phyloP scores from a whole-genome alignment of 2,329 filamentous ascomycete species.

The Nigrograna mackinnonii region DNA sequence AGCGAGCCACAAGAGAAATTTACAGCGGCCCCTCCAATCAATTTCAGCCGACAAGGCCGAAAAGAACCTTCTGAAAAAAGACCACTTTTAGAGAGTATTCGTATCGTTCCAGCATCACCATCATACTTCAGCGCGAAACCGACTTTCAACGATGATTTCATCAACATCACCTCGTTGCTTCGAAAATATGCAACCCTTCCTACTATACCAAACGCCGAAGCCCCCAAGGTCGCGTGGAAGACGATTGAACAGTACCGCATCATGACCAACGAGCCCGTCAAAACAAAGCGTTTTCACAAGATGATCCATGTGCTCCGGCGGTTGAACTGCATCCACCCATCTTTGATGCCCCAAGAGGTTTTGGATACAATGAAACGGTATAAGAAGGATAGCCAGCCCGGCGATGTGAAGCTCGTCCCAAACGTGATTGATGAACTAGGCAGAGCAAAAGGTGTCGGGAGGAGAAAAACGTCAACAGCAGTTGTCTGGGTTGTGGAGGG shows the following conservation, averaged over 20 bases:
- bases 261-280: slow-evolving; percentile 51
- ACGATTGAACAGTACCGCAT: slow-evolving; percentile 74
- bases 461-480: slow-evolving; percentile 85
- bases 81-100: slow-evolving; percentile 48
- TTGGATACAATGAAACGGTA: slow-evolving; percentile 67
- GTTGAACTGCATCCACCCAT: slow-evolving; percentile 83
- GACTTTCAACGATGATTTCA: slow-evolving; percentile 81
- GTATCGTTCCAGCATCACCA: slow-evolving; percentile 79
- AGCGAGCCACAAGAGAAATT: slow-evolving; percentile 28
- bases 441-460: slow-evolving; percentile 77
- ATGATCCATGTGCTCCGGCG: slow-evolving; percentile 76
- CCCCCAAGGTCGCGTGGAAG: slow-evolving; percentile 78
- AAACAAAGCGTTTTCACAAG: slow-evolving; percentile 73
- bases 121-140: slow-evolving; percentile 95
- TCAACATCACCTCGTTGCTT: slow-evolving; percentile 72
- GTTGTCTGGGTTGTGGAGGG: slow-evolving; percentile 90
- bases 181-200: slow-evolving; percentile 76
- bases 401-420: slow-evolving; percentile 65
- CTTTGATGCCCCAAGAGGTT: slow-evolving; percentile 73
- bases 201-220: slow-evolving; percentile 64
- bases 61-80: slow-evolving; percentile 9
- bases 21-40: slow-evolving; percentile 49
- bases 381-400: slow-evolving; percentile 74
- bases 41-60: slow-evolving; percentile 32
- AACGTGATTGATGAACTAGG: slow-evolving; percentile 75